Base-by-base conservation (phyloP, 345 rosid genomes). In the Psidium friedrichsthalianum region DNA sequence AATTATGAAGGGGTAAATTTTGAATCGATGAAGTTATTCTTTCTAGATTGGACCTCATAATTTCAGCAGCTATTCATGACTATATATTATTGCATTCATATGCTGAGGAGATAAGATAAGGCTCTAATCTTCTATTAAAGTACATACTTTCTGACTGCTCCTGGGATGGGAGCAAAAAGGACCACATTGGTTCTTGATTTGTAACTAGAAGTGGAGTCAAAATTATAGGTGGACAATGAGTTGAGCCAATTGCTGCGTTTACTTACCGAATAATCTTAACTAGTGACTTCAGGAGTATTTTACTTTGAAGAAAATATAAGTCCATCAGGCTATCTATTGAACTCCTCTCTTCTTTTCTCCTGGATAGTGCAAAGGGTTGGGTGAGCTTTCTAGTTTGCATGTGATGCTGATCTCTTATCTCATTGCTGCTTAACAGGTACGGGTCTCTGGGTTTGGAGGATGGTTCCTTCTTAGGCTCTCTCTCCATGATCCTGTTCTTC, bases 401-500 rank as follows among this genome's bases (percentile, higher is more conserved):
- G 24, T 36, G 80, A 69, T 69, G 80, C 25, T 69, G 80, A 82
- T 82, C 42, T 82, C 59, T 82, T 32, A 15, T 24, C 84, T 27
- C 42, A 29, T 82, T 82, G 84, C 61, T 54, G 54, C 49, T 82
- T 29, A 87, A 86, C 88, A 95, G 99, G 94, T 96, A 84, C 96
- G 99, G 53, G 98, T 93, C 76, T 98, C 99, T 83, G 97, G 97
- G 27, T 93, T 90, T 85, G 95, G 97, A 85, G 99, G 99, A 89
- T 98, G 99, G 99, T 94, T 98, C 91, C 99, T 98, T 89, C 96
- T 96, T 32, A 95, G 99, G 89, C 98, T 98, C 74, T 96, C 99
- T 0, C 98, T 96, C 76, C 99, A 96, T 56, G 99, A 98, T 88
- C 99, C 98, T 49, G 98, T 98, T 89, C 98, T 98, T 87, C 99